Evolutionary conservation across 228 moss, liverwort and hornwort species (phyloP), one percentile per base, ranked within the genome.

Genomic region (Sphagnum magellanicum): DNA sequence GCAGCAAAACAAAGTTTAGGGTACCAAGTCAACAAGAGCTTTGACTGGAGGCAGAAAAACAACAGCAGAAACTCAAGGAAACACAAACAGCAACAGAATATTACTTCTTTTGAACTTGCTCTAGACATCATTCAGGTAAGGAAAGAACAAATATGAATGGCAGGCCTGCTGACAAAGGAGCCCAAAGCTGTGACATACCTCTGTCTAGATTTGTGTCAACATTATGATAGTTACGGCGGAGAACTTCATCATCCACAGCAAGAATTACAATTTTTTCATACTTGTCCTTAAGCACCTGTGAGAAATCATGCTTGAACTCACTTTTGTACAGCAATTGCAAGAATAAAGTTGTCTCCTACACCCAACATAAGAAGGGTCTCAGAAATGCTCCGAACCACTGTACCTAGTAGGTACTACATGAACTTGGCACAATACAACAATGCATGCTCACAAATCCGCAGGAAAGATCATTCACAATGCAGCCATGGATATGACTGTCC

Each of bases 241-340:
- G 68, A 60, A 68, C 61, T 10, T 49, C 80, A 60, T 73, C 55
- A 52, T 71, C 63, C 63, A 81, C 78, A 71, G 85, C 81, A 59
- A 80, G 88, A 65, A 83, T 78, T 63, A 98, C 83, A 85, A 90
- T 86, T 50, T 65, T 71, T 64, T 72, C 74, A 77, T 98, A 98
- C 74, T 98, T 76, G 63, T 76, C 79, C 81, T 91, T 88, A 72
- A 98, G 79, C 70, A 91, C 97, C 73, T 88, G 79, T 16, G 93
- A 93, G 72, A 90, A 98, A 4, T 76, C 76, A 74, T 90, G 83
- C 73, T 91, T 98, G 66, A 98, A 98, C 16, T 62, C 70, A 67
- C 80, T 85, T 67, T 90, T 77, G 49, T 93, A 93, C 53, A 98
- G 93, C 97, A 98, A 93, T 74, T 91, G 97, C 82, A 98, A 71